phyloP scores from a whole-genome alignment of 805 yeast genomes.

The Zygosaccharomyces bailii region DNA sequence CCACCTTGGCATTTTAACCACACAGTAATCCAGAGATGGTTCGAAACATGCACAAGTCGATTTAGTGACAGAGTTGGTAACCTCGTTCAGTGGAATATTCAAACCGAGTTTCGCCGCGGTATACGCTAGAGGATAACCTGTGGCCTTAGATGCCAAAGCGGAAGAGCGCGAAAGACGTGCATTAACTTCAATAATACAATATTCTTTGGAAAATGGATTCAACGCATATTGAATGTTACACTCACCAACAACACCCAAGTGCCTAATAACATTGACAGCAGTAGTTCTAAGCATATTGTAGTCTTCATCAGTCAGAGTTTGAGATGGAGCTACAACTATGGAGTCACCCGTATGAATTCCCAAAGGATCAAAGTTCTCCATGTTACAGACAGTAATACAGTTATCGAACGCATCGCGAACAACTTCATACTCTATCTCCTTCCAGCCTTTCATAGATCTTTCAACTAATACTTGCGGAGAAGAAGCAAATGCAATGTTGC shows the following conservation, averaged over 20 bases:
- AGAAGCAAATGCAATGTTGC: slow-evolving; percentile 89
- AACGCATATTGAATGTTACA: slow-evolving; percentile 97
- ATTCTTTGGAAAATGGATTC: slow-evolving; percentile 89
- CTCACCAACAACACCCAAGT: slow-evolving; percentile 98
- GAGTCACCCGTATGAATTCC: slow-evolving; percentile 99
- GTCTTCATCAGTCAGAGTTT: slow-evolving; percentile 93
- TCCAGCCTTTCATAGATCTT: slow-evolving; percentile 98
- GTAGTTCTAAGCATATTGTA: slow-evolving; percentile 97
- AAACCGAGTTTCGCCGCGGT: slow-evolving; percentile 97
- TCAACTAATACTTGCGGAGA: slow-evolving; percentile 96
- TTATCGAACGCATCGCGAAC: slow-evolving; percentile 96
- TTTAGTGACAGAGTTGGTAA: slow-evolving; percentile 88
- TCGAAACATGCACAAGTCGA: slow-evolving; percentile 95
- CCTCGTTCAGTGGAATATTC: slow-evolving; percentile 86
- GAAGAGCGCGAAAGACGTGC: slow-evolving; percentile 97
- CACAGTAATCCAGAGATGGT: slow-evolving; percentile 95
- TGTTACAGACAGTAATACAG: slow-evolving; percentile 98
- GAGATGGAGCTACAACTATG: slow-evolving; percentile 98
- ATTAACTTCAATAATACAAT: slow-evolving; percentile 95
- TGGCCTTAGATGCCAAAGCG: slow-evolving; percentile 98
- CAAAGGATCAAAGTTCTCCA: slow-evolving; percentile 98
- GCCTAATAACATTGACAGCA: slow-evolving; percentile 95
- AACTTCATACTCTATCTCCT: slow-evolving; percentile 97
- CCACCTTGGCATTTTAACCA: slow-evolving; percentile 98
- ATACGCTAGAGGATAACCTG: slow-evolving; percentile 97